phyloP scores from a whole-genome alignment of 2,329 filamentous ascomycete genomes.

The Paraphoma chrysanthemicola region DNA sequence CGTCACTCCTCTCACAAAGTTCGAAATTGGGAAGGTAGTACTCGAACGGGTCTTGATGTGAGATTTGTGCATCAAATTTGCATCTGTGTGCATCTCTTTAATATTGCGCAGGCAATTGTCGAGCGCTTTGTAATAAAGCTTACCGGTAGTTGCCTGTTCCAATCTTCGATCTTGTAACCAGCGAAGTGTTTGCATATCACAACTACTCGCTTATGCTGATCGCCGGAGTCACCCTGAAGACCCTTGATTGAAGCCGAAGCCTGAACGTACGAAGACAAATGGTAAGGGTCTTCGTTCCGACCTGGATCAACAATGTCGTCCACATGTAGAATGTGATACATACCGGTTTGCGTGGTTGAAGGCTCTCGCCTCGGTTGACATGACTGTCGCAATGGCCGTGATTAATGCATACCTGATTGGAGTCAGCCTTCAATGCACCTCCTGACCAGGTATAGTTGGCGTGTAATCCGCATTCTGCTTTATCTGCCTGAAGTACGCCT shows the following conservation, averaged over 20 bases:
- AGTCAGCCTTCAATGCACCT: too few relatives aligned
- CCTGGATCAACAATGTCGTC: too few relatives aligned
- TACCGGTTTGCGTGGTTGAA: constrained; percentile 65
- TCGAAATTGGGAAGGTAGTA: constrained; percentile 74
- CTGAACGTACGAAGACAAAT: constrained; percentile 60
- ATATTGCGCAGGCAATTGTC: too few relatives aligned
- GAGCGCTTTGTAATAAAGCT: too few relatives aligned
- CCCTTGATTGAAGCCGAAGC: constrained; percentile 63
- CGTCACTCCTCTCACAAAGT: constrained; percentile 54
- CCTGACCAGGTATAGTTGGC: too few relatives aligned
- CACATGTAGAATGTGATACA: too few relatives aligned
- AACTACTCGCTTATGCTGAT: constrained; percentile 34
- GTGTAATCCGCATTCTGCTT: constrained; percentile 13
- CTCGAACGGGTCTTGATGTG: constrained; percentile 69
- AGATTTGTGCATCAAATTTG: constrained; percentile 64
- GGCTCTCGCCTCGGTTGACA: constrained; percentile 68
- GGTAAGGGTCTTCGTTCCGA: constrained; percentile 60
- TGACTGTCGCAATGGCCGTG: constrained; percentile 62
- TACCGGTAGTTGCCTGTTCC: constrained; percentile 34
- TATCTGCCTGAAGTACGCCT: background rate
- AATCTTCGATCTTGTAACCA: constrained; percentile 40
- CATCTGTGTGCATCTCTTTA: constrained; percentile 30
- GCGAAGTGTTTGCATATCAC: constrained; percentile 51
- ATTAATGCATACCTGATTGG: constrained; percentile 70
- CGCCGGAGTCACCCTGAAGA: constrained; percentile 56